Percentiles rank a stretch among this genome's conserved stretches.
Conservation (phyloP, 345 rosid genomes). For the Eucalyptus polyanthemos region DNA sequence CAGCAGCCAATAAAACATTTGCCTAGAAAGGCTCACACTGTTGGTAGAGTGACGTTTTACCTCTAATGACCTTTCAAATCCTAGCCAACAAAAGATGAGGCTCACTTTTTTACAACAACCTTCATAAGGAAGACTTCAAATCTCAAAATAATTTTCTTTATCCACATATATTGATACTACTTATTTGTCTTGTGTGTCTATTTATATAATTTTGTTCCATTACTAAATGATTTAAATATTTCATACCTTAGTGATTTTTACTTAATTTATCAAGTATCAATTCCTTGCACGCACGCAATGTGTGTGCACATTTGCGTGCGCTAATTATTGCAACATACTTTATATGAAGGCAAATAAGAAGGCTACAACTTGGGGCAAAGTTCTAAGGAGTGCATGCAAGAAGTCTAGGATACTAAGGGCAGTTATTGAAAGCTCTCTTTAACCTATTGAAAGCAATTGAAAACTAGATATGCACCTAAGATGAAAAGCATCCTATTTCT, state of each 20-base stretch:
- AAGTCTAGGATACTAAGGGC: not conserved
- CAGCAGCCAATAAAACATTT: no score
- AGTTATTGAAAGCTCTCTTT: not conserved
- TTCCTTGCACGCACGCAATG: not conserved
- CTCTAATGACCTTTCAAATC: no score
- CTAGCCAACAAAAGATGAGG: no score
- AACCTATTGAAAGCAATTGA: not conserved
- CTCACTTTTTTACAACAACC: not conserved
- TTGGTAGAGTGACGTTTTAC: no score
- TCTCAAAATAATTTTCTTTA: not conserved
- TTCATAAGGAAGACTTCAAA: not conserved
- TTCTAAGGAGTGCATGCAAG: not conserved
- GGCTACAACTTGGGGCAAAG: not conserved
- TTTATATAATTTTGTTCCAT: not conserved
- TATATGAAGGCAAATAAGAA: not conserved
- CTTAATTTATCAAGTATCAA: not conserved
- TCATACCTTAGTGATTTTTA: not conserved
- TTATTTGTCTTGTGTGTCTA: not conserved
- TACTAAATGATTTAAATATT: not conserved
- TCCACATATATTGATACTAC: not conserved
- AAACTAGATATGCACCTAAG: not conserved
- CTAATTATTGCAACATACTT: not conserved
- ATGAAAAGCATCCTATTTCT: not conserved
- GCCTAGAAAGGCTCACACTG: no score
- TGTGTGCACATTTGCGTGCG: not conserved